Evolutionary conservation across 2,329 filamentous ascomycete genomes (phyloP).

Genomic region (Clarireedia paspali): DNA sequence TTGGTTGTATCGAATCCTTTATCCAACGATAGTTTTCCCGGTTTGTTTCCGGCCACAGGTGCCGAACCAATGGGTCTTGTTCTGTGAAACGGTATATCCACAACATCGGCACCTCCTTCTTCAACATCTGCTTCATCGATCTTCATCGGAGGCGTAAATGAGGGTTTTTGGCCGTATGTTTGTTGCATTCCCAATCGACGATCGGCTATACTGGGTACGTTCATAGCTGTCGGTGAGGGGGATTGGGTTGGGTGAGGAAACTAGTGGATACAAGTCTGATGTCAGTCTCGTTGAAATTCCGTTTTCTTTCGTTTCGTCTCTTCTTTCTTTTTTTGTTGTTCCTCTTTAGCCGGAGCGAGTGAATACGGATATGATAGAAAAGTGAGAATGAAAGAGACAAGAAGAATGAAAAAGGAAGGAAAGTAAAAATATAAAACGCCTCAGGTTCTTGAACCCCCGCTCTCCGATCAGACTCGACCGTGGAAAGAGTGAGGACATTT

Average conservation of each 20-base stretch:
- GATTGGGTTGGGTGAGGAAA: constrained; percentile 8
- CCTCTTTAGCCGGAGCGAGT: background rate
- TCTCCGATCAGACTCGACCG: no score
- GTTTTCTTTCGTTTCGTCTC: background rate
- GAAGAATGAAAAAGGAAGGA: background rate
- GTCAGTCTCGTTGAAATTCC: background rate
- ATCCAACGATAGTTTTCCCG: background rate
- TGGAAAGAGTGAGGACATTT: no score
- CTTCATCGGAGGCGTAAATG: constrained; percentile 3
- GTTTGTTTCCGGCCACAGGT: background rate
- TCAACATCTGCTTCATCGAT: constrained; percentile 6
- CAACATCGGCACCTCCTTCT: constrained; percentile 18
- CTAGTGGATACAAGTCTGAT: background rate
- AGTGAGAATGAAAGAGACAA: background rate
- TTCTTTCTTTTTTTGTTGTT: background rate
- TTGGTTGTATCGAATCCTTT: background rate
- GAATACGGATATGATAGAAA: background rate
- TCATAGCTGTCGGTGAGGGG: constrained; percentile 3
- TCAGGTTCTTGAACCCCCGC: background rate
- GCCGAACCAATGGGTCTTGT: background rate
- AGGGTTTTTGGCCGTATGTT: background rate
- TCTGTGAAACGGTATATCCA: constrained; percentile 20
- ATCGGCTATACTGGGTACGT: constrained; percentile 2
- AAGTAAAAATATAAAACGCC: background rate
- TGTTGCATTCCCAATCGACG: constrained; percentile 1